Base-by-base conservation (phyloP, 345 rosid genomes). In the Sisymbrium altissimum region DNA sequence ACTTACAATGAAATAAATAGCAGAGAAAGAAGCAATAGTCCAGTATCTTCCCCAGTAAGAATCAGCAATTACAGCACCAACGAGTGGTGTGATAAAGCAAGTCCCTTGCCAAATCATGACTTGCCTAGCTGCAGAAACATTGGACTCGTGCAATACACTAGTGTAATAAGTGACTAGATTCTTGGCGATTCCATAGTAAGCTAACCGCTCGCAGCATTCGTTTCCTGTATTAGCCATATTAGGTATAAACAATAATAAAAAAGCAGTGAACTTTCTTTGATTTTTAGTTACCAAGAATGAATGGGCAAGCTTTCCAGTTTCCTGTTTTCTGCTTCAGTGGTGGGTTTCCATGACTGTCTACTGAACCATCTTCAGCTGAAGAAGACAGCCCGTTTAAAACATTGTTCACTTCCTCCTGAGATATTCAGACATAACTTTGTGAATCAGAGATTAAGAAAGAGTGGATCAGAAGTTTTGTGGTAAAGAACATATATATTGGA, bases 21-120 rank as follows among this genome's bases (percentile, higher is more conserved):
- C 82, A 44, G 97, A 90, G 85, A 93, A 90, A 44, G 74, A 71
- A 70, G 95, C 97, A 43, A 92, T 92, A 0, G 98, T 90, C 93
- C 96, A 86, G 83, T 90, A 92, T 86, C 93, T 81, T 78, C 98
- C 97, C 91, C 91, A 89, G 43, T 84, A 89, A 33, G 97, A 84
- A 85, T 90, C 98, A 19, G 97, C 97, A 40, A 92, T 13, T 6
- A 87, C 59, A 10, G 96, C 96, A 60, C 98, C 98, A 72, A 88
- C 82, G 43, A 92, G 88, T 57, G 97, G 96, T 7, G 97, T 81
- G 39, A 89, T 83, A 73, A 79, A 89, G 73, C 95, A 90, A 67
- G 96, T 92, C 27, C 95, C 96, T 70, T 81, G 69, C 96, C 96
- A 90, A 25, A 86, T 90, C 50, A 89, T 79, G 40, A 88, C 98